Conservation (phyloP, 2,329 filamentous ascomycete genomes). For the Albifimbria verrucaria region DNA sequence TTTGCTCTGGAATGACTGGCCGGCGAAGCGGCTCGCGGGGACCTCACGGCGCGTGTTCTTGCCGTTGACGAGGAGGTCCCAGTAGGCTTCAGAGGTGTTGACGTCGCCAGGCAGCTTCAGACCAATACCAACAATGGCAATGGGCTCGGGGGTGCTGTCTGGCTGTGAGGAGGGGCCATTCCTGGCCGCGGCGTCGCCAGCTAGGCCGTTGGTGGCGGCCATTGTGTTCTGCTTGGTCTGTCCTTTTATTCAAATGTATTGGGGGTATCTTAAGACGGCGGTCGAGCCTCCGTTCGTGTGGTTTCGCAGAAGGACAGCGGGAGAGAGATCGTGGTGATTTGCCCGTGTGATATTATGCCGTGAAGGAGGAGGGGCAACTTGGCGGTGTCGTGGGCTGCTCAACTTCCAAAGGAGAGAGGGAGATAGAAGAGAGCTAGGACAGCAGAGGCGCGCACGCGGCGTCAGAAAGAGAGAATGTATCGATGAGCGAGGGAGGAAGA, state of each 20-base stretch:
- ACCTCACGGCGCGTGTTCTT: conserved; percentile 18
- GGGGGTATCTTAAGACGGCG: too few relatives aligned
- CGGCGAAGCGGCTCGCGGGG: conserved; percentile 23
- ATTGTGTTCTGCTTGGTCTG: neutral
- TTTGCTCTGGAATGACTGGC: conserved; percentile 16
- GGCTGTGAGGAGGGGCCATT: neutral
- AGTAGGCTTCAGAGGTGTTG: conserved; percentile 19
- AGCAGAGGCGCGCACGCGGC: neutral
- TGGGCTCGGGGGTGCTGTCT: conserved; percentile 13
- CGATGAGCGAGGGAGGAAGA: neutral
- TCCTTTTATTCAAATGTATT: too few relatives aligned
- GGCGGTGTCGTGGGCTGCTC: neutral
- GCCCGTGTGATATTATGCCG: neutral
- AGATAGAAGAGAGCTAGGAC: neutral
- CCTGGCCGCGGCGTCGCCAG: neutral
- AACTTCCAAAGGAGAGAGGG: neutral
- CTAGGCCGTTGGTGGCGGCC: neutral
- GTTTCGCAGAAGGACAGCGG: neutral
- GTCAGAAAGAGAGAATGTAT: neutral
- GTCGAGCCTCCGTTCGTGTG: too few relatives aligned
- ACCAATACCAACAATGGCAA: conserved; percentile 30
- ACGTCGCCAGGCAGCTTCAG: conserved; percentile 28
- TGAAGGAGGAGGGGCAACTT: neutral
- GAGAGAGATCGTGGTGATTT: neutral
- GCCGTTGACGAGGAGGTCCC: conserved; percentile 27